A percentile compares a stretch with the other conserved stretches of the same genome.
These are phyloP conservation scores for Moricandia moricandioides DNA, from an alignment of 345 rosid genomes.

Conservation along the genomic window DNA sequence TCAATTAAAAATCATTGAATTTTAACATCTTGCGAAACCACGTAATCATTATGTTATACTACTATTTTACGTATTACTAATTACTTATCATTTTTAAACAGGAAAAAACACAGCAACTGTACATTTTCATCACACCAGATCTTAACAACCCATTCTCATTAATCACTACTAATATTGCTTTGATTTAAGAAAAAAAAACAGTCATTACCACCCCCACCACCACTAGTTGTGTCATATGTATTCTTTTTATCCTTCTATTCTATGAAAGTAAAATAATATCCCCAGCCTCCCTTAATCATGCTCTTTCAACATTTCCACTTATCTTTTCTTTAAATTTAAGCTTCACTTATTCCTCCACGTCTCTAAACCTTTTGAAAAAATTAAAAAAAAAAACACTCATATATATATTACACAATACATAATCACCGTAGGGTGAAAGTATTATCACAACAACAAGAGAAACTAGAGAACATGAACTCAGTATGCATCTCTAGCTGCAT, in stretches of 20 bases:
- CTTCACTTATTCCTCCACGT: slow-evolving; percentile 37
- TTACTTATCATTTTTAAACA: neutral
- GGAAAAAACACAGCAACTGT: neutral
- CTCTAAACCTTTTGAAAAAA: neutral
- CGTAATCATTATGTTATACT: neutral
- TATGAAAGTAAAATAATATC: slow-evolving; percentile 10
- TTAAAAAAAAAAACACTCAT: neutral
- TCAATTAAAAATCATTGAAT: neutral
- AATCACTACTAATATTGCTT: slow-evolving; percentile 12
- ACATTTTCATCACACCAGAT: slow-evolving; percentile 23
- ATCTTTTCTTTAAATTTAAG: slow-evolving; percentile 67
- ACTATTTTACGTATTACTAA: neutral
- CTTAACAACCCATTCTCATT: slow-evolving; percentile 18
- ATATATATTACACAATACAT: neutral
- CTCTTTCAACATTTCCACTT: neutral
- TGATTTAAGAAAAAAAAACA: slow-evolving; percentile 6
- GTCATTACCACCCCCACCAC: slow-evolving; percentile 16
- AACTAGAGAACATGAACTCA: slow-evolving; percentile 48
- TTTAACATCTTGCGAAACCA: neutral
- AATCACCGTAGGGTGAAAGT: neutral
- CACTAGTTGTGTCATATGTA: slow-evolving; percentile 9
- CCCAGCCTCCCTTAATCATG: slow-evolving; percentile 7
- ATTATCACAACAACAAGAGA: neutral
- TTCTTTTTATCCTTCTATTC: neutral
- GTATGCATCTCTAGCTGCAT: slow-evolving; percentile 78